Evolutionary conservation across 352 stramenopile species (phyloP).

Genomic region (Pythium aquatile): DNA sequence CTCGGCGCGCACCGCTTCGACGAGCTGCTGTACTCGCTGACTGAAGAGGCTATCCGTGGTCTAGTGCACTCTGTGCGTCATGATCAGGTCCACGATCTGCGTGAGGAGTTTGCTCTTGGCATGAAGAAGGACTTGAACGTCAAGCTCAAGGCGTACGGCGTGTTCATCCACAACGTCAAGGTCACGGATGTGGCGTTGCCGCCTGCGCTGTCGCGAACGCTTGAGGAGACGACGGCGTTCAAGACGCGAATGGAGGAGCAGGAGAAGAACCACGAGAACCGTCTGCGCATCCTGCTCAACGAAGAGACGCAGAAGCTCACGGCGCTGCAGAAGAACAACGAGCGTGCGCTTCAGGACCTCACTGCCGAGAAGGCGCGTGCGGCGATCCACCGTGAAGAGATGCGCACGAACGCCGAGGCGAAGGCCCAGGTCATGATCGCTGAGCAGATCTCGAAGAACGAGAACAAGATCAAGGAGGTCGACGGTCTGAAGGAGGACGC

Average conservation of each 20-base stretch:
- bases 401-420: constrained; percentile 66
- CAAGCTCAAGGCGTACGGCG: constrained; percentile 67
- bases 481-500: constrained; percentile 71
- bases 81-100: constrained; percentile 78
- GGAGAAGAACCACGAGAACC: constrained; percentile 90
- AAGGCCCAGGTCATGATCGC: constrained; percentile 77
- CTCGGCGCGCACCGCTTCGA: constrained; percentile 84
- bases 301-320: constrained; percentile 84
- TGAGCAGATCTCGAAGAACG: constrained; percentile 45
- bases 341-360: constrained; percentile 73
- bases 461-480: constrained; percentile 71
- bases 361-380: constrained; percentile 62
- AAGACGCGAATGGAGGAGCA: constrained; percentile 89
- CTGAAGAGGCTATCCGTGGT: constrained; percentile 73
- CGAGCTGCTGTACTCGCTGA: constrained; percentile 78
- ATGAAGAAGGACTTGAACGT: constrained; percentile 85
- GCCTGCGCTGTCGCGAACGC: constrained; percentile 49
- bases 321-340: constrained; percentile 76
- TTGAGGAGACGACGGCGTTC: constrained; percentile 83
- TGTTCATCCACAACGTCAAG: constrained; percentile 89
- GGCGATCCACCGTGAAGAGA: constrained; percentile 74
- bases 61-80: constrained; percentile 81
- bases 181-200: constrained; percentile 84
- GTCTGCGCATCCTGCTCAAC: constrained; percentile 78
- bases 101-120: constrained; percentile 75